Evolutionary conservation across 1,284 basidiomycete genomes (phyloP), one percentile per base, ranked within the genome.

Genomic region (Moesziomyces aphidis): DNA sequence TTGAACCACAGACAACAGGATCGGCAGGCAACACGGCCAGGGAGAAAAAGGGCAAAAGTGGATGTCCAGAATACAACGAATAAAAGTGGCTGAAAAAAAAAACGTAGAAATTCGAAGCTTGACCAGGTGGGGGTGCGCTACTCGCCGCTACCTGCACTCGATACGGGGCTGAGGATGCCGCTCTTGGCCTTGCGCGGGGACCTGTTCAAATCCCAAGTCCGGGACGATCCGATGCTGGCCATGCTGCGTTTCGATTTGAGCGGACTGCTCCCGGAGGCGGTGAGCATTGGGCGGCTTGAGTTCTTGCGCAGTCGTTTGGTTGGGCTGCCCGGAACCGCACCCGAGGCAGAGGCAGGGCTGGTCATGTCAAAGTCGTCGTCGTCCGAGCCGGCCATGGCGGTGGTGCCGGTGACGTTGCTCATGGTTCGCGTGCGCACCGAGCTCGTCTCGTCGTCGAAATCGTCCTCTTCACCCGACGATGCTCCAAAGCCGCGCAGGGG

Each of bases 401-500:
- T 55, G n/a, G 36, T 56, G 0, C 61, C 68, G 5, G 61, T 64
- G 4, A 65, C 55, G 19, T 72, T 72, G 42, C 50, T 55, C 48
- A 49, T 50, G 9, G 63, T 66, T 19, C 63, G 22, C 22, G 62
- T 60, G 4, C 69, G 55, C 0, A 55, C 44, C 24, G 62, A 62
- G 22, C 52, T 65, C 8, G 46, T 13, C 19, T 74, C 66, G 26
- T 70, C 66, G 24, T 74, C 63, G 34, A 59, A 65, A 3, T 74
- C 67, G 15, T 74, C 66, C 17, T 68, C 67, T 22, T 70, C 69
- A 21, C 72, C 66, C 22, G 72, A 74, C 11, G 39, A 46, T 1
- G 52, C 31, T 4, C 69, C 78, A 39, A 72, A 79, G 4, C 79
- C 75, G 19, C 75, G 75, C 9, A 82, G 57, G 4, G 81, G 79